These are phyloP conservation scores for Bryoglossum gracile DNA, from an alignment of 495 filamentous ascomycete species.

Conservation along the genomic window DNA sequence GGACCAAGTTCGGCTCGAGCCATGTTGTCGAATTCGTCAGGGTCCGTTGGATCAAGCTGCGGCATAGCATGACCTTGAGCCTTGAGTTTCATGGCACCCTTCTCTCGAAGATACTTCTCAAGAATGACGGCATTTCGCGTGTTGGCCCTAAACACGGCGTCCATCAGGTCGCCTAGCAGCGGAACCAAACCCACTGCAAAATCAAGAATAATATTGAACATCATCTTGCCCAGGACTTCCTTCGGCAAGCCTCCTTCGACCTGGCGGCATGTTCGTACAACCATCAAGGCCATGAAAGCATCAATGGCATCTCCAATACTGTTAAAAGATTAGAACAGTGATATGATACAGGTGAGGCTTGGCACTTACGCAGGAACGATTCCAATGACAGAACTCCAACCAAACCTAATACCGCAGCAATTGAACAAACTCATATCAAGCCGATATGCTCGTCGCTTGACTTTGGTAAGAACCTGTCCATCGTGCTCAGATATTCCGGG, in stretches of 20 bases:
- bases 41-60: slow-evolving; percentile 33
- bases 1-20: slow-evolving; percentile 15
- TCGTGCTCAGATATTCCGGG: slow-evolving; percentile 73
- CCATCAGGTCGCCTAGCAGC: slow-evolving; percentile 75
- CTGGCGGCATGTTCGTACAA: slow-evolving; percentile 57
- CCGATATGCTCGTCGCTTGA: slow-evolving; percentile 72
- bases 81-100: slow-evolving; percentile 41
- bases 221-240: slow-evolving; percentile 54
- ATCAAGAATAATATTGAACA: slow-evolving; percentile 69
- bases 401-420: slow-evolving; percentile 68
- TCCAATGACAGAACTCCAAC: slow-evolving; percentile 76
- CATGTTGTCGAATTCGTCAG: slow-evolving; percentile 32
- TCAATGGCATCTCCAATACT: slow-evolving; percentile 75
- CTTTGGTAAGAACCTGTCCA: slow-evolving; percentile 65
- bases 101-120: slow-evolving; percentile 60
- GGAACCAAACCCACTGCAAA: slow-evolving; percentile 78
- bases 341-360: background rate
- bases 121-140: slow-evolving; percentile 69
- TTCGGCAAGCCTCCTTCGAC: slow-evolving; percentile 65
- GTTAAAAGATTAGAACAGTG: slow-evolving; percentile 2
- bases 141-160: slow-evolving; percentile 56
- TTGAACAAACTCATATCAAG: slow-evolving; percentile 76
- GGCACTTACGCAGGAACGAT: slow-evolving; percentile 65
- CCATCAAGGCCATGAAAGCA: slow-evolving; percentile 56
- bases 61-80: slow-evolving; percentile 25